phyloP scores from a whole-genome alignment of 2,329 filamentous ascomycete genomes.

The Phoma sp. region DNA sequence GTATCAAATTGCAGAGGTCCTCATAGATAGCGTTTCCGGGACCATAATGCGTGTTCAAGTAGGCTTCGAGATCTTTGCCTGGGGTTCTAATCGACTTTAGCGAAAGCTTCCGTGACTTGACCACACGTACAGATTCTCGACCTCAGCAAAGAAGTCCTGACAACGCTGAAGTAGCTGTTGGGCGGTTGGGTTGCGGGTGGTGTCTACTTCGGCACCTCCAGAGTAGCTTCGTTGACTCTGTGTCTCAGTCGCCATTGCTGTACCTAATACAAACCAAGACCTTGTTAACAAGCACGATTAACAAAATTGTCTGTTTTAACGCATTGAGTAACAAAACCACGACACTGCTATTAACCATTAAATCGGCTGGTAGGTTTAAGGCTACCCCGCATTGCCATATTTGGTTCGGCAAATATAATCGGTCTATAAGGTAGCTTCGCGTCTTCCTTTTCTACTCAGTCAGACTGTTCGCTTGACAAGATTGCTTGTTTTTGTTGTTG shows the following conservation, averaged over 20 bases:
- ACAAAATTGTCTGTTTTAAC: not conserved
- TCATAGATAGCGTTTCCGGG: slow-evolving; percentile 48
- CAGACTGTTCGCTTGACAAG: too few species aligned
- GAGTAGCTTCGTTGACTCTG: slow-evolving; percentile 9
- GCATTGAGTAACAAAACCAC: not conserved
- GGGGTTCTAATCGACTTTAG: slow-evolving; percentile 38
- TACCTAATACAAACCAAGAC: not conserved
- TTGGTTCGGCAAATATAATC: not conserved
- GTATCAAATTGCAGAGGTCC: slow-evolving; percentile 44
- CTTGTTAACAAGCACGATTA: not conserved
- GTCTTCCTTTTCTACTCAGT: too few species aligned
- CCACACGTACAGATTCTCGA: slow-evolving; percentile 35
- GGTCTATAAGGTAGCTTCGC: too few species aligned
- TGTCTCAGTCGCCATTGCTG: not conserved
- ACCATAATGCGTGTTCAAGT: slow-evolving; percentile 46
- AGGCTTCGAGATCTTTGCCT: slow-evolving; percentile 44
- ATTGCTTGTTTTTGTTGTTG: too few species aligned
- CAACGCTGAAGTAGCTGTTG: slow-evolving; percentile 31
- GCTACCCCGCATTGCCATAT: slow-evolving; percentile 9
- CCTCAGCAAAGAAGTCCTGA: slow-evolving; percentile 40
- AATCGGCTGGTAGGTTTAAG: not conserved
- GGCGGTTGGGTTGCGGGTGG: slow-evolving; percentile 28
- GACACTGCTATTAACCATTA: not conserved
- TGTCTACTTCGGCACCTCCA: slow-evolving; percentile 24
- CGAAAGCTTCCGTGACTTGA: not conserved